These are phyloP conservation scores for Fusarium virguliforme DNA, from an alignment of 2,329 filamentous ascomycete species.

Conservation along the genomic window DNA sequence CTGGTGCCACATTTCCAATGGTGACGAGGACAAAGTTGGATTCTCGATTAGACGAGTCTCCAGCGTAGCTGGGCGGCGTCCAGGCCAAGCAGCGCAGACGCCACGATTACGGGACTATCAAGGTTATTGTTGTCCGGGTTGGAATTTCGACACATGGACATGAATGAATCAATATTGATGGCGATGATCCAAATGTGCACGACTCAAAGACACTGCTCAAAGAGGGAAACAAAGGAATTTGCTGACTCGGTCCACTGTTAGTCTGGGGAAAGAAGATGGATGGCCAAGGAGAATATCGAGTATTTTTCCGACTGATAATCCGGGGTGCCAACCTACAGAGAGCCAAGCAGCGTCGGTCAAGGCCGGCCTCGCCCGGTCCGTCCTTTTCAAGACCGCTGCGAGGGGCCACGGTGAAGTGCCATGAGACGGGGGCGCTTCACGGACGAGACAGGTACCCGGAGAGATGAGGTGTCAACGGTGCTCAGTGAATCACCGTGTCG, in stretches of 20 bases:
- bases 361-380: background rate
- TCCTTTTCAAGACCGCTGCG: background rate
- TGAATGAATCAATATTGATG: background rate
- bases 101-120: slow-evolving; percentile 1
- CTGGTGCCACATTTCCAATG: slow-evolving; percentile 40
- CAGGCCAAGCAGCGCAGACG: background rate
- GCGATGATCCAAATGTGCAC: background rate
- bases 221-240: slow-evolving; percentile 4
- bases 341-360: background rate
- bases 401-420: background rate
- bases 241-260: slow-evolving; percentile 22
- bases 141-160: slow-evolving; percentile 12
- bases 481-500: background rate
- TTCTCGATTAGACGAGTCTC: background rate
- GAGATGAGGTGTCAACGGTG: background rate
- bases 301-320: slow-evolving; percentile 18
- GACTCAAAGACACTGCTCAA: slow-evolving; percentile 16
- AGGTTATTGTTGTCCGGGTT: background rate
- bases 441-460: background rate
- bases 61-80: slow-evolving; percentile 2
- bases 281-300: slow-evolving; percentile 1
- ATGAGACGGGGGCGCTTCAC: background rate
- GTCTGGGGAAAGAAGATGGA: background rate
- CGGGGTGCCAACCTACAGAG: background rate
- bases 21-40: slow-evolving; percentile 8